phyloP scores from a whole-genome alignment of 2,329 filamentous ascomycete genomes.

The Fusarium sp. region DNA sequence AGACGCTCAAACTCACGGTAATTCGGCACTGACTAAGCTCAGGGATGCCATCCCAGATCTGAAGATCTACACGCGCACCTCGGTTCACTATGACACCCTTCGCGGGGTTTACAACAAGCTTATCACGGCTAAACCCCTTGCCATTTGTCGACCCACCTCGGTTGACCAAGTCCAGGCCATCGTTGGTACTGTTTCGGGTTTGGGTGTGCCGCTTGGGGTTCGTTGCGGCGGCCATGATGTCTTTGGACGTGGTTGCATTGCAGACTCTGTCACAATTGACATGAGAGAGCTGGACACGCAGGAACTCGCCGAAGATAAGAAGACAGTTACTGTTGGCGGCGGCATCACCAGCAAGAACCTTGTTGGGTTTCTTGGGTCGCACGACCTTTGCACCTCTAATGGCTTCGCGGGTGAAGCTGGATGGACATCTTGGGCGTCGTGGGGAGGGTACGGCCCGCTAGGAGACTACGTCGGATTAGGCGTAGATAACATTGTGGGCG shows the following conservation, averaged over 20 bases:
- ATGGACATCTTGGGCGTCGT: conserved; percentile 31
- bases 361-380: conserved; percentile 18
- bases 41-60: conserved; percentile 2
- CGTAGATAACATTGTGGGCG: conserved; percentile 34
- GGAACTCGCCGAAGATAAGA: conserved; percentile 41
- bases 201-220: conserved; percentile 14
- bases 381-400: conserved; percentile 32
- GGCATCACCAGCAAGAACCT: conserved; percentile 27
- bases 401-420: conserved; percentile 30
- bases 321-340: conserved; percentile 33
- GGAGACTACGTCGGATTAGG: conserved; percentile 32
- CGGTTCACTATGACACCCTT: conserved; percentile 2
- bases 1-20: background rate
- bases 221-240: conserved; percentile 25
- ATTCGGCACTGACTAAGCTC: conserved; percentile 1
- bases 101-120: conserved; percentile 17
- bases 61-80: conserved; percentile 8
- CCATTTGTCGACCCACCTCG: conserved; percentile 7
- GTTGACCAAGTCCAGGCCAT: conserved; percentile 3
- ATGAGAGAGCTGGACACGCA: conserved; percentile 17
- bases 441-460: conserved; percentile 36
- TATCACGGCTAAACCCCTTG: conserved; percentile 2
- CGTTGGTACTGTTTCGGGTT: background rate
- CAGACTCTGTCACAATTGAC: conserved; percentile 22
- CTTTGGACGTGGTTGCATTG: conserved; percentile 15